These are phyloP conservation scores for Boeremia lycopersici DNA, from an alignment of 2,329 filamentous ascomycete species.

Conservation along the genomic window DNA sequence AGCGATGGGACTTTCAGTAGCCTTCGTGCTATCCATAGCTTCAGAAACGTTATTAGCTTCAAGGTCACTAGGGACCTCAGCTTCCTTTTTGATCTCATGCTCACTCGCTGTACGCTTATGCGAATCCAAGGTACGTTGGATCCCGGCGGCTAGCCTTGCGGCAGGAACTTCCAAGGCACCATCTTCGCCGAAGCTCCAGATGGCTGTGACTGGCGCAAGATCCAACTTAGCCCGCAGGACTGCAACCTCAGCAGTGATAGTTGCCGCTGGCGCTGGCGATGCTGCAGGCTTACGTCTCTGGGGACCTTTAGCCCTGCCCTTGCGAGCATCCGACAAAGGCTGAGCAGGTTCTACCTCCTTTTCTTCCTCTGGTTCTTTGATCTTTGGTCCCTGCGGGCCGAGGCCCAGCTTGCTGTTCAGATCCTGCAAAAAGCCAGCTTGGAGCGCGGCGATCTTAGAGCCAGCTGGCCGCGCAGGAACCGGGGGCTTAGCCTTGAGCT, in stretches of 20 bases:
- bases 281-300: constrained; percentile 72
- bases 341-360: constrained; percentile 69
- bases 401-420: constrained; percentile 87
- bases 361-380: constrained; percentile 69
- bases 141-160: constrained; percentile 35
- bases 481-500: constrained; percentile 77
- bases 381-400: constrained; percentile 81
- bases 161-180: constrained; percentile 43
- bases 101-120: constrained; percentile 2
- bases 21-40: background rate
- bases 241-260: constrained; percentile 47
- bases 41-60: background rate
- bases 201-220: constrained; percentile 35
- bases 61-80: background rate
- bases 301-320: constrained; percentile 87
- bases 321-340: constrained; percentile 86
- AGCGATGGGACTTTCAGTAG: background rate
- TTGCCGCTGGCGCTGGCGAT: constrained; percentile 59
- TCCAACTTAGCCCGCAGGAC: constrained; percentile 31
- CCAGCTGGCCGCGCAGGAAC: constrained; percentile 79
- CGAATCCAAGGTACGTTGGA: constrained; percentile 30
- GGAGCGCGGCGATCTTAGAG: constrained; percentile 87
- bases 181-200: constrained; percentile 46
- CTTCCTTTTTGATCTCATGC: background rate
- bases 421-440: constrained; percentile 91